Conservation (phyloP, 1,284 basidiomycete genomes). For the Rhizopogon hawkerae region DNA sequence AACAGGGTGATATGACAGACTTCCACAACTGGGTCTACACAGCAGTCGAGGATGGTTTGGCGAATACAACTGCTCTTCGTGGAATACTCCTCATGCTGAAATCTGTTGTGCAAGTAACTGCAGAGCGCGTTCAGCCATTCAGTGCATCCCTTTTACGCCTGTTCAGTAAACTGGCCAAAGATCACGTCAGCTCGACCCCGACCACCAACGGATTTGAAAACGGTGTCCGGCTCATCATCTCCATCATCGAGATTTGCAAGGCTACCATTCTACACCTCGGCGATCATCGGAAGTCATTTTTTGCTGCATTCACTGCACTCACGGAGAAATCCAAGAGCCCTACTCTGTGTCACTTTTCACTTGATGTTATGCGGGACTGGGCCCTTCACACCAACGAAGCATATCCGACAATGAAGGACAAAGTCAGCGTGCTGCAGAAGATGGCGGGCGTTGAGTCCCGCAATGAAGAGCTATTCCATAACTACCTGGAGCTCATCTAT, state of each 20-base stretch:
- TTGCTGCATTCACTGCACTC: conserved; percentile 70
- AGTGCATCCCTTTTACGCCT: conserved; percentile 74
- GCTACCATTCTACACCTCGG: conserved; percentile 55
- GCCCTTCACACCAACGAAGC: conserved; percentile 75
- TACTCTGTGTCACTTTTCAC: conserved; percentile 76
- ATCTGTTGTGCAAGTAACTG: conserved; percentile 77
- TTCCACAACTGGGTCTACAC: conserved; percentile 76
- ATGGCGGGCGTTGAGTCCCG: conserved; percentile 87
- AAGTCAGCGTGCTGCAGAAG: conserved; percentile 82
- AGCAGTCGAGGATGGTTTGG: conserved; percentile 77
- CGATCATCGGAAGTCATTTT: conserved; percentile 67
- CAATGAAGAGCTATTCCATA: conserved; percentile 67
- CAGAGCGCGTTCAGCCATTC: conserved; percentile 83
- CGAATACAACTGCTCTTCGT: conserved; percentile 63
- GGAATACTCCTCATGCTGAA: conserved; percentile 84
- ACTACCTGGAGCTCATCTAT: conserved; percentile 87
- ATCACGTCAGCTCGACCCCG: conserved; percentile 64
- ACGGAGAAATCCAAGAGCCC: conserved; percentile 90
- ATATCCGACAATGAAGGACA: conserved; percentile 94
- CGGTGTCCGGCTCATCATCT: conserved; percentile 53
- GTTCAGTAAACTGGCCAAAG: conserved; percentile 81
- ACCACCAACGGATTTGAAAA: conserved; percentile 44
- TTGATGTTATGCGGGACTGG: conserved; percentile 88
- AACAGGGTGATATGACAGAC: conserved; percentile 60
- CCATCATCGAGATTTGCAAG: conserved; percentile 68